These are phyloP conservation scores for Fusarium newnesense DNA, from an alignment of 2,329 filamentous ascomycete genomes.

Conservation along the genomic window DNA sequence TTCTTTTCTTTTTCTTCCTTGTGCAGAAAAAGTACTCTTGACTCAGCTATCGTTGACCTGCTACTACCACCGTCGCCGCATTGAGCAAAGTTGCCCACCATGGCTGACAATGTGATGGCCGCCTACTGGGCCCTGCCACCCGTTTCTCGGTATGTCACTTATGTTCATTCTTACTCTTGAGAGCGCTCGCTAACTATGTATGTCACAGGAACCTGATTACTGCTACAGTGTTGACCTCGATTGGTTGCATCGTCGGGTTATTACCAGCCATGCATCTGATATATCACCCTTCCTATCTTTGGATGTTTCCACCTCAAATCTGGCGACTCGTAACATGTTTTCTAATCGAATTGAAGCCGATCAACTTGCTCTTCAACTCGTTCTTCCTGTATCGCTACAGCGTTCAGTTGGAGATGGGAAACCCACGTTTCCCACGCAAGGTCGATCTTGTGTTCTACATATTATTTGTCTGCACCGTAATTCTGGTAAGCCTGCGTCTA, in stretches of 20 bases:
- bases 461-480: slow-evolving; percentile 75
- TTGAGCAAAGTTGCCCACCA: slow-evolving; percentile 49
- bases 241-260: slow-evolving; percentile 66
- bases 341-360: slow-evolving; percentile 51
- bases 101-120: slow-evolving; percentile 47
- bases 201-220: slow-evolving; percentile 72
- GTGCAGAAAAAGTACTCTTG: slow-evolving; percentile 8
- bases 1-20: slow-evolving; percentile 8
- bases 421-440: slow-evolving; percentile 76
- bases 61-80: slow-evolving; percentile 7
- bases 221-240: slow-evolving; percentile 68
- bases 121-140: slow-evolving; percentile 55
- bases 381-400: slow-evolving; percentile 82
- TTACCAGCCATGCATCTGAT: slow-evolving; percentile 61
- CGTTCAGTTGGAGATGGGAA: slow-evolving; percentile 76
- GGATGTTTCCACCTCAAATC: slow-evolving; percentile 59
- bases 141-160: slow-evolving; percentile 53
- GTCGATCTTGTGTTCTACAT: slow-evolving; percentile 87
- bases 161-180: not conserved
- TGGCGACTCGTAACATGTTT: slow-evolving; percentile 57
- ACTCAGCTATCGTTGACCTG: slow-evolving; percentile 28
- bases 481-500: slow-evolving; percentile 74
- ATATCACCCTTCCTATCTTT: slow-evolving; percentile 63
- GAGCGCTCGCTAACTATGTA: slow-evolving; percentile 32
- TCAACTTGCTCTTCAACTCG: slow-evolving; percentile 74